Percentiles rank a stretch among this genome's conserved stretches.
These are phyloP conservation scores for Cadophora sp. DNA, from an alignment of 2,329 filamentous ascomycete species.

Conservation along the genomic window DNA sequence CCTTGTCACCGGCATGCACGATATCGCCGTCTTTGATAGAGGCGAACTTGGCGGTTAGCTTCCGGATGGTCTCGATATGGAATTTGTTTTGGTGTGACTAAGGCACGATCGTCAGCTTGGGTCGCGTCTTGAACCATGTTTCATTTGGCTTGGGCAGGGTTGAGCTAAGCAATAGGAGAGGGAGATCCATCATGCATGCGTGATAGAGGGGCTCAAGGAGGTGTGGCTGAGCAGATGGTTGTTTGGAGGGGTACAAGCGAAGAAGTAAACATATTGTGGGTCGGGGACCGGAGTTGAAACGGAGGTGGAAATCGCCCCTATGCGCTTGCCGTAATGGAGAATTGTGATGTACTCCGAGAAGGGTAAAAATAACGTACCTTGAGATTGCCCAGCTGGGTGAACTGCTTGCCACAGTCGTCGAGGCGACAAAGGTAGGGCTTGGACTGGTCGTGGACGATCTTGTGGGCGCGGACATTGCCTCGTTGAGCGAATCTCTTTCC, in stretches of 20 bases:
- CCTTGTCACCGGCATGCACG: conserved; percentile 72
- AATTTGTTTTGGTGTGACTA: conserved; percentile 95
- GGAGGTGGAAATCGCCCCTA: conserved; percentile 18
- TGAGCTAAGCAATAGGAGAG: not conserved
- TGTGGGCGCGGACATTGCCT: conserved; percentile 84
- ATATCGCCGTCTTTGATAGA: conserved; percentile 64
- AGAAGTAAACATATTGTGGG: conserved; percentile 23
- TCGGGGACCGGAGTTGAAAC: conserved; percentile 30
- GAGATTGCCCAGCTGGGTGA: conserved; percentile 89
- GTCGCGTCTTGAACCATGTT: not conserved
- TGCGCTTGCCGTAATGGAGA: not conserved
- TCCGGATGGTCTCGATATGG: conserved; percentile 75
- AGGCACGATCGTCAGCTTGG: conserved; percentile 24
- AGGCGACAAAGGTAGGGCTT: conserved; percentile 85
- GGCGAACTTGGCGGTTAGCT: conserved; percentile 75
- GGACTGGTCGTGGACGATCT: conserved; percentile 76
- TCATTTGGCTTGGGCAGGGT: not conserved
- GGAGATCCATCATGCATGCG: not conserved
- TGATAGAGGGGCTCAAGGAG: not conserved
- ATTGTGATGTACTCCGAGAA: not conserved
- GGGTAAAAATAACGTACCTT: conserved; percentile 62
- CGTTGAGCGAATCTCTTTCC: conserved; percentile 84
- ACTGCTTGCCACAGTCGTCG: conserved; percentile 84
- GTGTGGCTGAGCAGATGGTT: conserved; percentile 21
- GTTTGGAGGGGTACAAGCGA: conserved; percentile 15